phyloP scores from a whole-genome alignment of 208 protist genomes.

The Leishmania major region DNA sequence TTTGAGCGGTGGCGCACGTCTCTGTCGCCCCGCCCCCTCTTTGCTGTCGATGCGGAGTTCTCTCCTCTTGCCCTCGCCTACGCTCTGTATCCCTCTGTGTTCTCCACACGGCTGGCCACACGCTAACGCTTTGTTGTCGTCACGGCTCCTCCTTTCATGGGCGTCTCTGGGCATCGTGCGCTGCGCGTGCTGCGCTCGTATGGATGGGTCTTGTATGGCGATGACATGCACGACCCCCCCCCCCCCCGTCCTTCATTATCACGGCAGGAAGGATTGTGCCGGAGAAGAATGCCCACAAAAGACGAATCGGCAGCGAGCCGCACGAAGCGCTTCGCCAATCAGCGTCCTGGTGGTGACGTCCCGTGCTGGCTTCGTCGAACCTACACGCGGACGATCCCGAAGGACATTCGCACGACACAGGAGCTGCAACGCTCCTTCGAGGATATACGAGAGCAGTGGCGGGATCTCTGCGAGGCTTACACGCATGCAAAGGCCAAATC shows the following conservation, averaged over 20 bases:
- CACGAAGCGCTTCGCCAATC: neutral
- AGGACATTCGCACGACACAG: constrained; percentile 36
- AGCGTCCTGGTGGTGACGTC: neutral
- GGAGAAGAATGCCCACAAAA: neutral
- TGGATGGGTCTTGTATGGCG: neutral
- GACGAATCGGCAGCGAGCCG: too few relatives aligned
- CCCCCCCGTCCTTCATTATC: neutral
- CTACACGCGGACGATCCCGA: constrained; percentile 70
- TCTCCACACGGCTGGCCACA: too few relatives aligned
- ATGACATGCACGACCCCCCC: neutral
- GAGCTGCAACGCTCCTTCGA: constrained; percentile 51
- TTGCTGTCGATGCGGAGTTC: neutral
- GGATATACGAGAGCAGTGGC: constrained; percentile 61
- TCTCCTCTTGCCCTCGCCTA: too few relatives aligned
- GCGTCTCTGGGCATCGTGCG: neutral
- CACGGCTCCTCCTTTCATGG: neutral
- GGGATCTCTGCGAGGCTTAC: constrained; percentile 12
- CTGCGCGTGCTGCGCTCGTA: neutral
- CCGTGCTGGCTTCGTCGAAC: constrained; percentile 36
- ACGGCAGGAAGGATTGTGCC: neutral
- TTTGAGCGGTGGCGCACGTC: neutral
- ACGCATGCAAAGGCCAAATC: neutral
- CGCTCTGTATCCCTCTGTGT: too few relatives aligned
- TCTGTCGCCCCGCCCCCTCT: neutral
- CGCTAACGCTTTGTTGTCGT: neutral